Evolutionary conservation across 2,329 filamentous ascomycete species (phyloP).

Genomic region (Colletotrichum endophyticum): DNA sequence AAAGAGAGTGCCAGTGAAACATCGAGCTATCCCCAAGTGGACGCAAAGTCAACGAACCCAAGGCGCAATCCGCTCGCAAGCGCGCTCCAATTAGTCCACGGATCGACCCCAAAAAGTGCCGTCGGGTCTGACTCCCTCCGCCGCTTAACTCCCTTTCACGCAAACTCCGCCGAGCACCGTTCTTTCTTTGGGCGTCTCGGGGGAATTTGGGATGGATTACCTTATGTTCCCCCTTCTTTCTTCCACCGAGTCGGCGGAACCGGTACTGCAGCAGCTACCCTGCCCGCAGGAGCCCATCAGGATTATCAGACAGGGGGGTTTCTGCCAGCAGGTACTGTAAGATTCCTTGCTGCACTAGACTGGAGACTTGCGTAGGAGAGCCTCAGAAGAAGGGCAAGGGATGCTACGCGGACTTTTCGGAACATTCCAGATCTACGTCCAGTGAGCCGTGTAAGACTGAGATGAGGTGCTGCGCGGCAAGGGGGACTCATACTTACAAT

Average conservation of each 20-base stretch:
- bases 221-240: neutral
- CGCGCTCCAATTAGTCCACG: neutral
- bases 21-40: neutral
- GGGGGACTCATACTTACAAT: neutral
- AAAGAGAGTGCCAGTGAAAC: neutral
- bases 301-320: neutral
- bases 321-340: neutral
- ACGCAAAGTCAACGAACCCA: neutral
- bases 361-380: neutral
- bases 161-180: conserved; percentile 7
- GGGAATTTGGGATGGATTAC: neutral
- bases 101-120: neutral
- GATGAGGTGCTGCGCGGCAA: neutral
- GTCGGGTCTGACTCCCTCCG: neutral
- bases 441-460: neutral
- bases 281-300: neutral
- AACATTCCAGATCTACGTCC: neutral
- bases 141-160: neutral
- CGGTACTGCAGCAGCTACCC: conserved; percentile 1
- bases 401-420: conserved; percentile 3
- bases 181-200: neutral
- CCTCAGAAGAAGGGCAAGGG: conserved; percentile 6
- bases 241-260: conserved; percentile 17
- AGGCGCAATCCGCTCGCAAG: neutral
- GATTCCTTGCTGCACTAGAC: neutral